These are phyloP conservation scores for Aegilops longissima DNA, from an alignment of 176 grass and related monocot genomes.

Conservation along the genomic window DNA sequence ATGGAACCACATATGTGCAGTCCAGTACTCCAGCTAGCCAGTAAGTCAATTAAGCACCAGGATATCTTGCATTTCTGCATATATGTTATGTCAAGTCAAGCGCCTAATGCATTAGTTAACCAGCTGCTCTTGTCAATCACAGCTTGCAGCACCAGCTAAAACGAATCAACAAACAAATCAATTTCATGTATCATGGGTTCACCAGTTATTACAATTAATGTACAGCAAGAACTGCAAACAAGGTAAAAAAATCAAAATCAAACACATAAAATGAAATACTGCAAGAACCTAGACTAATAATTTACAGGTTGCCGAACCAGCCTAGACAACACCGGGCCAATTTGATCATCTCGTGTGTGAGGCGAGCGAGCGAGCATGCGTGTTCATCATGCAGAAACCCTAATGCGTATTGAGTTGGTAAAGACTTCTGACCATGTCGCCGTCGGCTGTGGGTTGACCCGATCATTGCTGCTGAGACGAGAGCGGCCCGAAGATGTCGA, in stretches of 20 bases:
- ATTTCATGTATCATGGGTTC: neutral
- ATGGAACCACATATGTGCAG: neutral
- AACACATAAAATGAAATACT: conserved; percentile 10
- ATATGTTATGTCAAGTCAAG: neutral
- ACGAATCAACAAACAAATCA: conserved; percentile 10
- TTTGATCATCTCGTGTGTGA: neutral
- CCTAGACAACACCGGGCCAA: neutral
- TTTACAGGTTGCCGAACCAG: neutral
- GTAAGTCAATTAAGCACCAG: neutral
- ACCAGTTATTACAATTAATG: conserved; percentile 19
- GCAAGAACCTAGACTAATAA: conserved; percentile 2
- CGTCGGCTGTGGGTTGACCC: neutral
- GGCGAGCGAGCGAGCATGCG: neutral
- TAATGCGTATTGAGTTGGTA: neutral
- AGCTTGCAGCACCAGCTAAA: neutral
- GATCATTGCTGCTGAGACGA: conserved; percentile 51
- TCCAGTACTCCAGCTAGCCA: neutral
- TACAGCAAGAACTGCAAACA: conserved; percentile 19
- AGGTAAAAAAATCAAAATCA: neutral
- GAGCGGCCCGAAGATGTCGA: conserved; percentile 68
- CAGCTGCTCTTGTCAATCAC: neutral
- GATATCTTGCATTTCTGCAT: neutral
- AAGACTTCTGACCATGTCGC: neutral
- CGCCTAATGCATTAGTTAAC: neutral
- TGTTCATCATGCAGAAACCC: conserved; percentile 2